Evolutionary conservation across 2,329 filamentous ascomycete species (phyloP).

Genomic region (Trichoderma cornu-damae): DNA sequence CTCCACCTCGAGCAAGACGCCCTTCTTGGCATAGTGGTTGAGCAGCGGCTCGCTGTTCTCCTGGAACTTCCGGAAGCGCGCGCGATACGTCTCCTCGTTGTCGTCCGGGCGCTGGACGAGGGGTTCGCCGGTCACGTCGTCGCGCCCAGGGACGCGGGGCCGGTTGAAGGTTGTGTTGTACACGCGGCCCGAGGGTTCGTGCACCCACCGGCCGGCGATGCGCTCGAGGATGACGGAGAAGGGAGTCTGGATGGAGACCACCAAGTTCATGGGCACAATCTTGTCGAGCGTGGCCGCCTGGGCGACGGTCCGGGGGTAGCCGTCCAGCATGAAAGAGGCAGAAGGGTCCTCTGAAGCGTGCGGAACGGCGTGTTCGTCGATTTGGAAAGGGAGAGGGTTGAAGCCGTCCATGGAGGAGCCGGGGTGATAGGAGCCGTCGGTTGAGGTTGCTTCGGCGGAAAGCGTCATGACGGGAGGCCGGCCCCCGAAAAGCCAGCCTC

Average conservation of each 20-base stretch:
- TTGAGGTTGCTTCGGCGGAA: constrained; percentile 36
- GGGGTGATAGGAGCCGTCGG: constrained; percentile 29
- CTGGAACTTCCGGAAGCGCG: constrained; percentile 75
- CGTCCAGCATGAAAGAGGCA: constrained; percentile 91
- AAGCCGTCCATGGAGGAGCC: constrained; percentile 36
- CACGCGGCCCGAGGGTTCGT: constrained; percentile 82
- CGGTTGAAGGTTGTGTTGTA: constrained; percentile 95
- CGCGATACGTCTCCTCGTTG: constrained; percentile 76
- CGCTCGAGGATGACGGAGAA: constrained; percentile 80
- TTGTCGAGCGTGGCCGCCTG: constrained; percentile 75
- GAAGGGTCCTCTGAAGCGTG: constrained; percentile 61
- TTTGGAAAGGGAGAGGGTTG: constrained; percentile 36
- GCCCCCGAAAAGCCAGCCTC: constrained; percentile 68
- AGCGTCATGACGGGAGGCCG: constrained; percentile 48
- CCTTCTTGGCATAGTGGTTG: constrained; percentile 80
- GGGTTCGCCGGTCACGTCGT: constrained; percentile 86
- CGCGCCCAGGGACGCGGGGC: constrained; percentile 71
- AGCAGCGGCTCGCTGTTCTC: constrained; percentile 81
- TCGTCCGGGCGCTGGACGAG: constrained; percentile 82
- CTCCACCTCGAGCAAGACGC: constrained; percentile 78
- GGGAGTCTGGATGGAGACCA: constrained; percentile 80
- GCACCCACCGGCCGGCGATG: constrained; percentile 89
- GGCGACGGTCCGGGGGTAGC: constrained; percentile 80
- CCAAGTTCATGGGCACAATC: constrained; percentile 90
- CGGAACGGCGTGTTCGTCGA: constrained; percentile 36